These are phyloP conservation scores for Suaeda aralocaspica DNA, from an alignment of 148 eudicot species.

Conservation along the genomic window DNA sequence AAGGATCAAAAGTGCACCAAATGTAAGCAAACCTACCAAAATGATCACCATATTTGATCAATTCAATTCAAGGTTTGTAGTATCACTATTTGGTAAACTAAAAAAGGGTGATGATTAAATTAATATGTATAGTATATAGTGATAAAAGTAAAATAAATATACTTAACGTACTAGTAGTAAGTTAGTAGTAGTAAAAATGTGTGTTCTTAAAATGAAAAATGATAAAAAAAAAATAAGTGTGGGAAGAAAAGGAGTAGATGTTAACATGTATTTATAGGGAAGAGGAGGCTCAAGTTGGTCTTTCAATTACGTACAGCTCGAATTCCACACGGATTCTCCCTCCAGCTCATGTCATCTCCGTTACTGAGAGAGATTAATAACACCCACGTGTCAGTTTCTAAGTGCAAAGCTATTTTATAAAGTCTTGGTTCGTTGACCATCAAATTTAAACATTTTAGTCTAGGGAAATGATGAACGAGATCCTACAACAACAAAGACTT, in stretches of 20 bases:
- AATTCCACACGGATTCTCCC: constrained; percentile 59
- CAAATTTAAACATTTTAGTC: no score
- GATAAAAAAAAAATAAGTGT: constrained; percentile 17
- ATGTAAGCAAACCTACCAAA: constrained; percentile 21
- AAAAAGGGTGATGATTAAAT: no score
- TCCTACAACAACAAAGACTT: no score
- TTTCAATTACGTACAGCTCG: constrained; percentile 50
- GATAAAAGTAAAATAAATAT: no score
- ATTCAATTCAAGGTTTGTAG: no score
- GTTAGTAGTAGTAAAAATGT: not conserved
- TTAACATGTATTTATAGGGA: constrained; percentile 40
- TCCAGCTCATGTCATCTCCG: constrained; percentile 48
- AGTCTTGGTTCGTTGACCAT: constrained; percentile 22
- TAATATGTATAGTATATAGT: no score
- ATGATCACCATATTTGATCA: constrained; percentile 26
- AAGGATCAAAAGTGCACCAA: constrained; percentile 14
- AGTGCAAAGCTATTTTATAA: not conserved
- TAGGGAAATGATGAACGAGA: no score
- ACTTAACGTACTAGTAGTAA: not conserved
- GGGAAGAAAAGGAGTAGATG: constrained; percentile 20
- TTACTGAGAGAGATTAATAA: constrained; percentile 18
- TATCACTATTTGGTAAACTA: no score
- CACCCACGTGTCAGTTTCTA: constrained; percentile 22
- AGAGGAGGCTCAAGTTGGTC: not conserved
- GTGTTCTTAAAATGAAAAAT: constrained; percentile 12